Conservation (phyloP, 306 rosid species). For the Begonia peltatifolia region DNA sequence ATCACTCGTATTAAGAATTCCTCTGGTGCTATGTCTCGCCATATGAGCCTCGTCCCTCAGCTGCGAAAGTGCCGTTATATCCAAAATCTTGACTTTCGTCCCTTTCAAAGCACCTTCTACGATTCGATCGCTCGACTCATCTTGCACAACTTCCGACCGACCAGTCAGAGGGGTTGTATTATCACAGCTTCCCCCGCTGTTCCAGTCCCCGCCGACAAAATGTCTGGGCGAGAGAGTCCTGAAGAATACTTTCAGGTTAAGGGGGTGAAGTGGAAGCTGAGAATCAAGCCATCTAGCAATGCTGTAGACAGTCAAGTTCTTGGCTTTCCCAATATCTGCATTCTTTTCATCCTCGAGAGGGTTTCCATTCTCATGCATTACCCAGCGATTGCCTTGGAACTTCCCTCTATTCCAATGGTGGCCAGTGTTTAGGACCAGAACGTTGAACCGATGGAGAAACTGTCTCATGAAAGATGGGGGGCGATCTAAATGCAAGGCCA, state of each 20-base stretch:
- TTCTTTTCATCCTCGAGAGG: conserved; percentile 38
- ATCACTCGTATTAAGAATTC: conserved; percentile 42
- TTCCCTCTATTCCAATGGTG: conserved; percentile 96
- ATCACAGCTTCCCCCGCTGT: conserved; percentile 79
- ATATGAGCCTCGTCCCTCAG: conserved; percentile 90
- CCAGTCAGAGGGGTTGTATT: conserved; percentile 46
- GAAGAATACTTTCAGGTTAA: conserved; percentile 59
- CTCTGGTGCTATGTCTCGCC: conserved; percentile 53
- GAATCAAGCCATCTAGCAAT: conserved; percentile 61
- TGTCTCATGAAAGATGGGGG: conserved; percentile 68
- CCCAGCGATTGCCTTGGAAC: conserved; percentile 63
- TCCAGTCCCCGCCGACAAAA: conserved; percentile 85
- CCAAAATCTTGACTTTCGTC: conserved; percentile 60
- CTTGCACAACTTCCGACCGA: conserved; percentile 48
- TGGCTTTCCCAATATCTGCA: conserved; percentile 44
- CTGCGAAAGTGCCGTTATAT: conserved; percentile 68
- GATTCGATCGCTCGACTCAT: conserved; percentile 44
- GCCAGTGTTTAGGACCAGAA: conserved; percentile 84
- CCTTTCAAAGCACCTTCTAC: conserved; percentile 70
- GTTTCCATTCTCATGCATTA: conserved; percentile 63
- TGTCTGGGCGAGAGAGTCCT: conserved; percentile 84
- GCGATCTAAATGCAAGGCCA: conserved; percentile 90
- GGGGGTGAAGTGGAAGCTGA: conserved; percentile 47
- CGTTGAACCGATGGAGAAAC: conserved; percentile 48
- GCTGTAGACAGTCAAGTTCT: conserved; percentile 58